Percentiles rank a stretch among this genome's conserved stretches.
These are phyloP conservation scores for Candida glaebosa DNA, from an alignment of 805 yeast species.

Conservation along the genomic window DNA sequence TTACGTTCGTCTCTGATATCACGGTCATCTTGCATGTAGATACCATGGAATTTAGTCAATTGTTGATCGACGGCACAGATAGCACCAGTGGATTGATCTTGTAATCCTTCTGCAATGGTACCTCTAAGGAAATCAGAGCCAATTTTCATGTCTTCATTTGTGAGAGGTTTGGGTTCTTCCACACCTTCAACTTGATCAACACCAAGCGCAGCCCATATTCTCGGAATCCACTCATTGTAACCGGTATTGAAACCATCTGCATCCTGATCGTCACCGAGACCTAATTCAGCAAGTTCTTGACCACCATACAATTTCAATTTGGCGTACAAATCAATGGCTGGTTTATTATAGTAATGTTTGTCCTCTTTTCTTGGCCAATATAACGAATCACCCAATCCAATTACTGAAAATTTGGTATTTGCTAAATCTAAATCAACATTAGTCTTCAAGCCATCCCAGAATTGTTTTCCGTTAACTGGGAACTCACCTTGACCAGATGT, in stretches of 20 bases:
- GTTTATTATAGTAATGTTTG: conserved; percentile 89
- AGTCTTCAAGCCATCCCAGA: conserved; percentile 69
- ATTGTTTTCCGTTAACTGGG: conserved; percentile 74
- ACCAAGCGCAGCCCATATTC: conserved; percentile 83
- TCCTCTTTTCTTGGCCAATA: conserved; percentile 99
- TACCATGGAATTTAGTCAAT: conserved; percentile 95
- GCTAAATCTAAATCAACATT: conserved; percentile 64
- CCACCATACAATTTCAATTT: conserved; percentile 72
- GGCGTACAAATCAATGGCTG: conserved; percentile 68
- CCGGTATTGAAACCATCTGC: conserved; percentile 94
- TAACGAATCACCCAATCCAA: conserved; percentile 77
- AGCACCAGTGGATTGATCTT: conserved; percentile 84
- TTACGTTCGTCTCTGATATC: conserved; percentile 92
- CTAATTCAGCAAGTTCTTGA: conserved; percentile 66
- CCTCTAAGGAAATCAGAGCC: conserved; percentile 88
- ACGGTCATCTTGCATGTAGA: conserved; percentile 98
- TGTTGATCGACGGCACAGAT: conserved; percentile 89
- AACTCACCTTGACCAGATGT: conserved; percentile 88
- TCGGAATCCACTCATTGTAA: conserved; percentile 82
- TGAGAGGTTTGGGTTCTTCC: conserved; percentile 86
- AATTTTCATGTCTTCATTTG: conserved; percentile 93
- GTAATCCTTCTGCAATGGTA: conserved; percentile 82
- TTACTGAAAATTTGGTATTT: conserved; percentile 54
- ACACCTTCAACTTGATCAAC: conserved; percentile 78
- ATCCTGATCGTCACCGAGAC: conserved; percentile 95